Base-by-base conservation (phyloP, 805 yeast genomes). In the Zygoascus flipseniorum region DNA sequence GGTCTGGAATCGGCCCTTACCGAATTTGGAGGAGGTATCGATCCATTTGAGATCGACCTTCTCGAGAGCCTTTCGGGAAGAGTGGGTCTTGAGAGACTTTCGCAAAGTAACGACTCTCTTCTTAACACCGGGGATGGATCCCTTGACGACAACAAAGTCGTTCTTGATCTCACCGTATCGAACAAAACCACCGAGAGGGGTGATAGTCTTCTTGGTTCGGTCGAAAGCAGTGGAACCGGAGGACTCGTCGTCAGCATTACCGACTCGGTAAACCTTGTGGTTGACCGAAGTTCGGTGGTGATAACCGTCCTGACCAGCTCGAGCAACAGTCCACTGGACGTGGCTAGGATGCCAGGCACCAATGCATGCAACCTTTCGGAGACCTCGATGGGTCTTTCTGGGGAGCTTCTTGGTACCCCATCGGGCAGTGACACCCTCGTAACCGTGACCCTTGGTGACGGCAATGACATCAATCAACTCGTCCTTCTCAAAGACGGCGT, bases 301-400 rank as follows among this genome's bases (percentile, higher is more conserved):
- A 96, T 86, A 93, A 88, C 99, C 99, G 82, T 85, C 88, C 84
- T 93, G 99, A 92, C 99, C 99, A 73, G 99, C 97, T 80, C 99
- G 89, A 72, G 99, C 98, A 78, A 93, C 99, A 73, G 98, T 88
- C 96, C 96, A 92, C 79, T 83, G 81, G 76, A 93, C 99, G 84
- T 89, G 96, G 82, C 96, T 85, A 78, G 99, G 99, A 83, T 93
- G 99, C 99, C 99, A 93, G 75, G 99, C 97, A 85, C 99, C 99
- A 73, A 93, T 93, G 89, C 99, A 93, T 74, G 99, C 99, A 80
- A 93, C 99, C 89, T 93, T 93, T 86, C 99, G 89, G 76, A 92
- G 82, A 92, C 99, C 99, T 87, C 98, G 90, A 80, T 93, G 99
- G 77, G 99, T 93, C 95, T 93, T 93, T 83, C 99, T 89, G 80